Conservation (phyloP, 1,284 basidiomycete genomes). For the Coniferiporia weirii region DNA sequence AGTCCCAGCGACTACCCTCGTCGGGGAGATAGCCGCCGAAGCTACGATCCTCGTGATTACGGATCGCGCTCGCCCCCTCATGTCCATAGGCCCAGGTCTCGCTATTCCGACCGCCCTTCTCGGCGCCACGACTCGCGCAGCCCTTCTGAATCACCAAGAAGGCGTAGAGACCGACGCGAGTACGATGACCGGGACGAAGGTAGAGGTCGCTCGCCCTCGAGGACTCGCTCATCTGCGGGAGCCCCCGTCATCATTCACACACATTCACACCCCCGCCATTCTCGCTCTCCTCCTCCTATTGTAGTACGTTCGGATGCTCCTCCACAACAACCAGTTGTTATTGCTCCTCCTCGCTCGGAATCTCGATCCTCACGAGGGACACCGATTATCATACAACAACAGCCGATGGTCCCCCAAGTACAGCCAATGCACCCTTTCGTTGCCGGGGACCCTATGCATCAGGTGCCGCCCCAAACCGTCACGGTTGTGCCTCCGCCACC, state of each 20-base stretch:
- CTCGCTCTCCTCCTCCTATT: conserved; percentile 10
- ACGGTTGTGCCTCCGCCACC: background rate
- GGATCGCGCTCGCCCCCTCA: conserved; percentile 5
- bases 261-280: background rate
- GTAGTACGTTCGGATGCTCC: background rate
- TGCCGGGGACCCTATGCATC: background rate
- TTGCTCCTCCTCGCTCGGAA: conserved; percentile 10
- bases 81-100: background rate
- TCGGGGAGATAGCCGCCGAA: too few relatives aligned
- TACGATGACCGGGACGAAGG: background rate
- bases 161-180: background rate
- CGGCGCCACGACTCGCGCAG: background rate
- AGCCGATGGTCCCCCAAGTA: background rate
- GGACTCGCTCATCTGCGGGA: conserved; percentile 12
- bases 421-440: background rate
- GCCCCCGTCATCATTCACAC: conserved; percentile 14
- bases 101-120: conserved; percentile 4
- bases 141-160: background rate
- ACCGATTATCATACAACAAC: background rate
- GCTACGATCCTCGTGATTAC: too few relatives aligned
- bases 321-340: conserved; percentile 5
- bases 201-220: conserved; percentile 5
- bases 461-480: background rate
- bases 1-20: background rate
- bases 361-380: conserved; percentile 12